Evolutionary conservation across 2,329 filamentous ascomycete genomes (phyloP).

Genomic region (Sarocladium kiliense): DNA sequence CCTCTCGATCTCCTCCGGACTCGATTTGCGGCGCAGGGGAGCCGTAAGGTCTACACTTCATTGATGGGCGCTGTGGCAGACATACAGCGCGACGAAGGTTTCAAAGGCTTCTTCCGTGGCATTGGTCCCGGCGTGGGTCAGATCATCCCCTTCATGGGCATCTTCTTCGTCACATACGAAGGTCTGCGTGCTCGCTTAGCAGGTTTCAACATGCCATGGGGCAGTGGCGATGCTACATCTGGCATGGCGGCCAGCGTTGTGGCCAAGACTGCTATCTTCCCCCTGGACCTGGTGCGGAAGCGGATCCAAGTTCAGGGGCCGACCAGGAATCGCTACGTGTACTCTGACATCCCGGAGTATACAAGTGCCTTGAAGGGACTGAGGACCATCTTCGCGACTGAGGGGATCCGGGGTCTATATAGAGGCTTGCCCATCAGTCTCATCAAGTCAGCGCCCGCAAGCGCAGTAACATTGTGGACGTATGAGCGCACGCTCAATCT

Average conservation of each 20-base stretch:
- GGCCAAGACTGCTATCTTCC: conserved; percentile 88
- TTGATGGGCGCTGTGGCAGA: conserved; percentile 63
- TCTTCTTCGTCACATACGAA: conserved; percentile 93
- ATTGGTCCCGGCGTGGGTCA: conserved; percentile 75
- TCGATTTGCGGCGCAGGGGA: conserved; percentile 92
- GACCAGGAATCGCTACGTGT: conserved; percentile 70
- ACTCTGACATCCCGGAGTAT: conserved; percentile 86
- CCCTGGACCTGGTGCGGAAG: conserved; percentile 88
- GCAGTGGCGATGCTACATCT: conserved; percentile 76
- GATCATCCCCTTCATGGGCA: conserved; percentile 93
- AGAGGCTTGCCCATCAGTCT: conserved; percentile 83
- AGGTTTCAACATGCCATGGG: conserved; percentile 56
- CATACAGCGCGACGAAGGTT: conserved; percentile 72
- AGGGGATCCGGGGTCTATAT: conserved; percentile 79
- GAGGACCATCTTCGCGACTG: conserved; percentile 59
- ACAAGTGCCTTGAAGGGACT: conserved; percentile 62
- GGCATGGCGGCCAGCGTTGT: conserved; percentile 74
- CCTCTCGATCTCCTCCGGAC: conserved; percentile 90
- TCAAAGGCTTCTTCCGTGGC: conserved; percentile 80
- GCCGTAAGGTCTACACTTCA: conserved; percentile 69
- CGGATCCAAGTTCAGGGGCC: conserved; percentile 93
- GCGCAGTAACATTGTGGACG: conserved; percentile 90
- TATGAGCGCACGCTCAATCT: conserved; percentile 72
- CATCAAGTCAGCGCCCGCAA: conserved; percentile 89
- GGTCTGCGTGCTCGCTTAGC: conserved; percentile 58